Base-by-base conservation (phyloP, 257 asterid species). In the Perilla frutescens region DNA sequence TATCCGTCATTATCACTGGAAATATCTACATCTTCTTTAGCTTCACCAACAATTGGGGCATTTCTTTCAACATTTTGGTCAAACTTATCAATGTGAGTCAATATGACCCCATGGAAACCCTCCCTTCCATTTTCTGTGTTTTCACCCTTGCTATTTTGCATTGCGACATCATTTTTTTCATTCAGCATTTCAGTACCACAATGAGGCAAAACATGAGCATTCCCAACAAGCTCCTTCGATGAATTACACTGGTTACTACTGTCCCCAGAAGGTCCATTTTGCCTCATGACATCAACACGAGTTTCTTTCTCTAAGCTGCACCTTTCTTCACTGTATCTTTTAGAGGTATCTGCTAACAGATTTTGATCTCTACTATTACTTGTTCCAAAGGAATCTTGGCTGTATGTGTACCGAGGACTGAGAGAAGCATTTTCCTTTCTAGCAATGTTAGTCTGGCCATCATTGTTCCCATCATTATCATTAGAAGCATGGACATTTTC, bases 31-130 rank as follows among this genome's bases (percentile, higher is more conserved):
- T 1, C 43, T 43, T 26, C 70, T 64, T 65, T 31, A 64, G 57
- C 57, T 65, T 65, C 58, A 65, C 57, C 57, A 47, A 29, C 43
- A 47, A 43, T 45, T 45, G 29, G 4, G 58, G 12, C 31, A 12
- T 13, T 20, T 65, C 12, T 31, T 6, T 43, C 29, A 47, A 45
- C 70, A 47, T 65, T 29, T 26, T 26, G 11, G 54, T 44, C 74
- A 12, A 7, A n/a, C 44, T 59, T 54, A 77, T 63, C 66, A 60
- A 51, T 50, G 77, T 54, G 56, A 34, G 77, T 66, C 45, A 73
- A 41, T 41, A 56, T 57, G 37, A 62, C 74, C 74, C 77, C 82
- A 67, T 54, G 66, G 12, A 60, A 49, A 59, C 76, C 59, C 62
- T 67, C 64, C 67, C 12, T 8, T 3, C 26, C 57, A 62, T 49